Base-by-base conservation (phyloP, 805 yeast genomes). In the Gaillardinia entomophila region DNA sequence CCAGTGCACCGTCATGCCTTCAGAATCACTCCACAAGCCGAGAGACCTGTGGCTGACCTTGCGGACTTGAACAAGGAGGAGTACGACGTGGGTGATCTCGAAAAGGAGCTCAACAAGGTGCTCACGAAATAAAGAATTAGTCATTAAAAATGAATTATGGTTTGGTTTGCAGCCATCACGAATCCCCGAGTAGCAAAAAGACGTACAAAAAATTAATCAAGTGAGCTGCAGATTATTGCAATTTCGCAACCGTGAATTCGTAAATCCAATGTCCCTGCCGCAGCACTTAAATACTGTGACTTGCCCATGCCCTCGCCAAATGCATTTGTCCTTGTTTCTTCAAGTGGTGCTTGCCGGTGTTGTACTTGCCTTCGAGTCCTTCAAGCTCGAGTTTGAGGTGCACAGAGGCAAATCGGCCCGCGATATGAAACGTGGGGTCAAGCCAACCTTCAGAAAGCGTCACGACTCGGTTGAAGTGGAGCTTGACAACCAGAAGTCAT, bases 401-500 rank as follows among this genome's bases (percentile, higher is more conserved):
- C 41, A 40, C 28, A 34, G 52, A 17, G 56, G 51, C 2, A 35
- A 39, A 22, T 24, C 28, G 18, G 32, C 32, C 8, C 12, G 22
- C 3, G 40, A 41, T 24, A 33, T 44, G 29, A 24, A 13, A 7
- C 6, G 12, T 8, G 20, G 12, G 33, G 13, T 34, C 22, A 6
- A 6, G 12, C 5, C 30, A 36, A 2, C 4, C 22, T 52, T 2
- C 17, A 51, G 30, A 43, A 65, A 35, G 40, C 26, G 32, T 2
- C 55, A 55, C 15, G n/a, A n/a, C n/a, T n/a, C n/a, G n/a, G 58
- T 58, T 6, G 44, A 48, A 3, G 51, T 66, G 34, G 55, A 42
- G 4, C 39, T 73, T 12, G 42, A 46, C 6, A 73, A 73, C 40
- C 57, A 62, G 32, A 38, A 47, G 11, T 52, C 63, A 4, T 75